phyloP scores from a whole-genome alignment of 2,329 filamentous ascomycete genomes.

The Sphaceloma murrayae region DNA sequence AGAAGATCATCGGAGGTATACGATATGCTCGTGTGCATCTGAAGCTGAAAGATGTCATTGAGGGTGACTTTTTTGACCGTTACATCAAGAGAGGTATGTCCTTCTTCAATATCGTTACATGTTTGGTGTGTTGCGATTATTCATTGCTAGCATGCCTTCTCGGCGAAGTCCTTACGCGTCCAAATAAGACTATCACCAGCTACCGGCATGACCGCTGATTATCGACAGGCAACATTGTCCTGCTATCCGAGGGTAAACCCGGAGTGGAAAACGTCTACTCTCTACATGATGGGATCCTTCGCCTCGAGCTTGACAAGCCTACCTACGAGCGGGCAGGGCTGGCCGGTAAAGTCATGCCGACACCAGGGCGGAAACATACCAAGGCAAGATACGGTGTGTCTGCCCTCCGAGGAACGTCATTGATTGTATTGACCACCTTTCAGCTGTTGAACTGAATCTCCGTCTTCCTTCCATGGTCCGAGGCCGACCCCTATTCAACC shows the following conservation, averaged over 20 bases:
- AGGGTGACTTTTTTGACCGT: slow-evolving; percentile 67
- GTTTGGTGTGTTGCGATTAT: background rate
- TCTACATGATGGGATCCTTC: slow-evolving; percentile 61
- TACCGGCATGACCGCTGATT: no score
- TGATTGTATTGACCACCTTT: background rate
- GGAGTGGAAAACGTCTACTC: slow-evolving; percentile 64
- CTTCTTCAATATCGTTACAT: background rate
- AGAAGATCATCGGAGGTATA: slow-evolving; percentile 31
- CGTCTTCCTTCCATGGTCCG: slow-evolving; percentile 65
- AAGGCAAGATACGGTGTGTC: slow-evolving; percentile 66
- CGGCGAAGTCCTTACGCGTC: no score
- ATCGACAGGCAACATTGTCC: slow-evolving; percentile 58
- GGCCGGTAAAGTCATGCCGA: slow-evolving; percentile 55
- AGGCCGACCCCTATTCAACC: slow-evolving; percentile 74
- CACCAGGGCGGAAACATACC: slow-evolving; percentile 50
- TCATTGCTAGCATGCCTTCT: no score
- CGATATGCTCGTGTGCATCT: slow-evolving; percentile 62
- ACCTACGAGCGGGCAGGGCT: slow-evolving; percentile 77
- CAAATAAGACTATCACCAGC: no score
- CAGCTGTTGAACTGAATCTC: slow-evolving; percentile 70
- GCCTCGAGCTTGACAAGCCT: slow-evolving; percentile 68
- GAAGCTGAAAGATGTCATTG: slow-evolving; percentile 60
- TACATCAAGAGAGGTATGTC: slow-evolving; percentile 68
- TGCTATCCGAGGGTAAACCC: slow-evolving; percentile 70
- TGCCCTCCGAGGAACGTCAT: background rate